phyloP scores from a whole-genome alignment of 2,329 filamentous ascomycete genomes.

The Penicillium sp. region DNA sequence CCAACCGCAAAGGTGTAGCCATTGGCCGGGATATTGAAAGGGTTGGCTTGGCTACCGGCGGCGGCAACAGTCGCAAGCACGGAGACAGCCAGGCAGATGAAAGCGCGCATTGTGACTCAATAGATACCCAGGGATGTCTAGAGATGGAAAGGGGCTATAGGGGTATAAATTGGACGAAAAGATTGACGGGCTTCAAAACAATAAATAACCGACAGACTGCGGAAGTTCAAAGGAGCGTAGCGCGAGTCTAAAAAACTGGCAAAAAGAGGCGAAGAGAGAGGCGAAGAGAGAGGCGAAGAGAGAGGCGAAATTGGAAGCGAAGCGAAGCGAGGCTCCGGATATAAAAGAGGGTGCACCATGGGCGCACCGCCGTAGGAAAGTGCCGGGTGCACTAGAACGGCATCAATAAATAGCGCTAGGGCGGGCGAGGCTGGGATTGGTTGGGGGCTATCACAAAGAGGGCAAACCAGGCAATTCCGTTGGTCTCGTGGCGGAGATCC shows the following conservation, averaged over 20 bases:
- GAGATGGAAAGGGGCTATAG: conserved; percentile 4
- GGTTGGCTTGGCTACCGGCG: conserved; percentile 42
- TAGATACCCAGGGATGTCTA: background rate
- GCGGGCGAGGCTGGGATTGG: background rate
- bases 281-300: background rate
- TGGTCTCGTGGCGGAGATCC: conserved; percentile 15
- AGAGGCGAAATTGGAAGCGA: background rate
- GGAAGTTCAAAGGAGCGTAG: conserved; percentile 9
- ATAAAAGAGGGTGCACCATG: background rate
- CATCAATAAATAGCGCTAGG: background rate
- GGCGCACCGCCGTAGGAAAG: too few relatives aligned
- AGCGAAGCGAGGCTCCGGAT: background rate
- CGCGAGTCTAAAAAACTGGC: background rate
- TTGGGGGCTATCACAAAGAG: background rate
- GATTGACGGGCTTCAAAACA: background rate
- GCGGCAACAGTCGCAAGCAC: conserved; percentile 44
- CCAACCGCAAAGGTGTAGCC: conserved; percentile 48
- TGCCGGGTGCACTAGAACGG: conserved; percentile 1
- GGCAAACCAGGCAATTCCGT: background rate
- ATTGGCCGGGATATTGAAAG: conserved; percentile 45
- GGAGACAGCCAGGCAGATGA: conserved; percentile 42
- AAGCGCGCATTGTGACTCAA: conserved; percentile 44
- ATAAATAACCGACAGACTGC: background rate
- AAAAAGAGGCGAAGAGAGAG: background rate
- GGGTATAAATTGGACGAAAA: background rate